phyloP scores from a whole-genome alignment of 1,284 basidiomycete species.

The Cystobasidiaceae sp. region DNA sequence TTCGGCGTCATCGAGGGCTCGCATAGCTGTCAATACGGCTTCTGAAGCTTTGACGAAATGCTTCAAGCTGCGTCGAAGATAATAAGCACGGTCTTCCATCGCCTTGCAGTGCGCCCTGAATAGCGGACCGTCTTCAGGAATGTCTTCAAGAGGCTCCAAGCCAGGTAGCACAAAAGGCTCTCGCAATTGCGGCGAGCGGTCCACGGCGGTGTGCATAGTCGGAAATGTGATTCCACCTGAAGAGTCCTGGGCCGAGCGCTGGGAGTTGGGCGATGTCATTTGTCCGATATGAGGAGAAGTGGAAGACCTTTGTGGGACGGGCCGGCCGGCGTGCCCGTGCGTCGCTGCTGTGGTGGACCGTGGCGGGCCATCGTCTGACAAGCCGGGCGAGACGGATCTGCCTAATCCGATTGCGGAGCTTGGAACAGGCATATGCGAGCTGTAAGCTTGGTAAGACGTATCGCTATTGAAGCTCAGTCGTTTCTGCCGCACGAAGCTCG shows the following conservation, averaged over 20 bases:
- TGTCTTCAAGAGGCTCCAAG: slow-evolving; percentile 10
- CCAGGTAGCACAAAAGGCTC: background rate
- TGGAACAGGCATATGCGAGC: too few relatives aligned
- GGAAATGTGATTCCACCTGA: background rate
- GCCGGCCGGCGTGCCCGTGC: slow-evolving; percentile 2
- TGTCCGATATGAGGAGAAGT: slow-evolving; percentile 11
- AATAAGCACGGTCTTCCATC: slow-evolving; percentile 34
- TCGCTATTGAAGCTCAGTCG: slow-evolving; percentile 27
- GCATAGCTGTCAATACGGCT: slow-evolving; percentile 6
- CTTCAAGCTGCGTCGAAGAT: slow-evolving; percentile 35
- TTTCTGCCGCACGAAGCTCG: slow-evolving; percentile 10
- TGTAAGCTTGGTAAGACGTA: background rate
- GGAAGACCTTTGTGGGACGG: slow-evolving; percentile 9
- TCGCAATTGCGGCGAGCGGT: background rate
- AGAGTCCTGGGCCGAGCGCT: too few relatives aligned
- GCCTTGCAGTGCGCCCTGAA: slow-evolving; percentile 34
- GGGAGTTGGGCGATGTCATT: background rate
- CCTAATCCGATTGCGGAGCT: too few relatives aligned
- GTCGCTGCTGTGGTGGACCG: background rate
- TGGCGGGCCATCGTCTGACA: slow-evolving; percentile 6
- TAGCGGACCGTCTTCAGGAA: slow-evolving; percentile 38
- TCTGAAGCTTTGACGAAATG: slow-evolving; percentile 33
- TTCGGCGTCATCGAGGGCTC: slow-evolving; percentile 28
- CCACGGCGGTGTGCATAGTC: background rate
- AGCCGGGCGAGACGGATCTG: slow-evolving; percentile 8